These are phyloP conservation scores for Rutstroemia sydowiana DNA, from an alignment of 2,329 filamentous ascomycete species.

Conservation along the genomic window DNA sequence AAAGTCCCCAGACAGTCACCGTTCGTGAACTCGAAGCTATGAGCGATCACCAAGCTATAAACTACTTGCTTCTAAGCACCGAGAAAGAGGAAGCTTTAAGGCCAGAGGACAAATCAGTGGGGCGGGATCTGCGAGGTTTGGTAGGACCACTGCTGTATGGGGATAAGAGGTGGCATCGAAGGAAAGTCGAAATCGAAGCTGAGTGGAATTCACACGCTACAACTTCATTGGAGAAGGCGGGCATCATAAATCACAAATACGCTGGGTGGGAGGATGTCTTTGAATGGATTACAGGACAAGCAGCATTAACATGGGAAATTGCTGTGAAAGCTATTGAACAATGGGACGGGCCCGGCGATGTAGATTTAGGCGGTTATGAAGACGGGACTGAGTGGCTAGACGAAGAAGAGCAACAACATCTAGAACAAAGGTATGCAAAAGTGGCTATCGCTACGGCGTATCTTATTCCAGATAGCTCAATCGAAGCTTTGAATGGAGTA, in stretches of 20 bases:
- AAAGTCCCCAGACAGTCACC: slow-evolving; percentile 36
- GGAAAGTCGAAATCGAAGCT: slow-evolving; percentile 28
- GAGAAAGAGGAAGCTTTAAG: slow-evolving; percentile 23
- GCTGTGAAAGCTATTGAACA: slow-evolving; percentile 57
- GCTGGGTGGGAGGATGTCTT: slow-evolving; percentile 63
- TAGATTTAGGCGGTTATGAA: slow-evolving; percentile 57
- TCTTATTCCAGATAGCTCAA: slow-evolving; percentile 51
- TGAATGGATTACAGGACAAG: slow-evolving; percentile 57
- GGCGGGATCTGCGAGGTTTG: slow-evolving; percentile 59
- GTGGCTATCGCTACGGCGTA: slow-evolving; percentile 63
- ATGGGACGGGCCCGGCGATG: slow-evolving; percentile 67
- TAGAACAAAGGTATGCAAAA: slow-evolving; percentile 59
- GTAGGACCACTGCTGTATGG: slow-evolving; percentile 70
- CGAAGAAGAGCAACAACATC: slow-evolving; percentile 50
- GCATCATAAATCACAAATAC: slow-evolving; percentile 34
- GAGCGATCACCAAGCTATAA: slow-evolving; percentile 50
- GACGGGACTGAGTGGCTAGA: slow-evolving; percentile 46
- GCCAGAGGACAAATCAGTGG: slow-evolving; percentile 35
- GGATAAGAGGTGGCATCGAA: slow-evolving; percentile 49
- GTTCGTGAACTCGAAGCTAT: slow-evolving; percentile 58
- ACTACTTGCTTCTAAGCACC: slow-evolving; percentile 53
- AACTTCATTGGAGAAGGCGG: slow-evolving; percentile 20
- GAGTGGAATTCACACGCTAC: slow-evolving; percentile 11
- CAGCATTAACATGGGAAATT: slow-evolving; percentile 52
- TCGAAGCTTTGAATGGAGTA: slow-evolving; percentile 51